These are phyloP conservation scores for Aspergillus floridensis DNA, from an alignment of 2,329 filamentous ascomycete genomes.

Conservation along the genomic window DNA sequence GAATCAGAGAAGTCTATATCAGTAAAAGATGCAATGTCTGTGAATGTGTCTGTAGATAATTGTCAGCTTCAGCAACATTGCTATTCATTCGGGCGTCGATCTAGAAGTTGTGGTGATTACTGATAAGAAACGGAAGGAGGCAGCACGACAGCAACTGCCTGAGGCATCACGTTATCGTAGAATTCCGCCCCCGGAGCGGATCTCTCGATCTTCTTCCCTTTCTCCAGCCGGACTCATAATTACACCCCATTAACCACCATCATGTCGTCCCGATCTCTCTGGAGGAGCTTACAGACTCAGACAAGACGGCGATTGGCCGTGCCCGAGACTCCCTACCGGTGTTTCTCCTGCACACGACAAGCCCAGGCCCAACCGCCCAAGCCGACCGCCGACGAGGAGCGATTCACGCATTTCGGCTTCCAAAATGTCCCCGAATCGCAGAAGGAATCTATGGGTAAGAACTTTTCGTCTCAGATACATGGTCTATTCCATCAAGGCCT, in stretches of 20 bases:
- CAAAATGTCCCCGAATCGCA: conserved; percentile 76
- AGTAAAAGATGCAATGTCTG: too few relatives aligned
- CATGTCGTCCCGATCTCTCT: conserved; percentile 37
- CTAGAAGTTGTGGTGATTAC: neutral
- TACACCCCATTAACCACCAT: conserved; percentile 5
- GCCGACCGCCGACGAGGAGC: conserved; percentile 44
- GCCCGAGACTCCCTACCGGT: conserved; percentile 41
- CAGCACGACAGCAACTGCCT: neutral
- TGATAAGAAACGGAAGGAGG: neutral
- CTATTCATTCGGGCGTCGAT: neutral
- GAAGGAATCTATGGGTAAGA: conserved; percentile 65
- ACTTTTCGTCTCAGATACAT: neutral
- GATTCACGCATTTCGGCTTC: conserved; percentile 87
- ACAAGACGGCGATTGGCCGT: conserved; percentile 30
- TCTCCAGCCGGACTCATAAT: neutral
- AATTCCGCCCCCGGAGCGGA: neutral
- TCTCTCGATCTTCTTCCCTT: neutral
- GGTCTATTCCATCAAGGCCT: too few relatives aligned
- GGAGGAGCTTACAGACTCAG: conserved; percentile 37
- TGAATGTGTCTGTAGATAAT: too few relatives aligned
- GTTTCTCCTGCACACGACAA: conserved; percentile 51
- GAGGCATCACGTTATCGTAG: neutral
- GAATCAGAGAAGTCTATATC: too few relatives aligned
- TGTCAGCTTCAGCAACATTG: neutral
- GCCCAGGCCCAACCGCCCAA: conserved; percentile 39